These are phyloP conservation scores for Solanum sitiens DNA, from an alignment of 257 asterid species.

Conservation along the genomic window DNA sequence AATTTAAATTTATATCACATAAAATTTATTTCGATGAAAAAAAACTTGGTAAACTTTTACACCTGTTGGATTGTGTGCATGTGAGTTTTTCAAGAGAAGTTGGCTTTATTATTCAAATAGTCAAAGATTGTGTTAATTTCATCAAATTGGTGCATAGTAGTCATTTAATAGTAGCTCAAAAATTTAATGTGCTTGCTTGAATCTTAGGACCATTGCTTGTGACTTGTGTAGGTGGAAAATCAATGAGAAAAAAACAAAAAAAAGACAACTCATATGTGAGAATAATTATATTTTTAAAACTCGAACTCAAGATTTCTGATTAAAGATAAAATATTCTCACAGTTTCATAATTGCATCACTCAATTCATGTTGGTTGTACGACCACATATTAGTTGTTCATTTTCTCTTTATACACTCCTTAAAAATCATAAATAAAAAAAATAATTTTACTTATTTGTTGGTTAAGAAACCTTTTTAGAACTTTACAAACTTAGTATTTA, in stretches of 20 bases:
- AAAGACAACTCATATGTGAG: not conserved
- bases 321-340: no score
- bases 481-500: no score
- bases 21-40: no score
- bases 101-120: not conserved
- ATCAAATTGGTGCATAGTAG: not conserved
- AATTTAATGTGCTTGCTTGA: not conserved
- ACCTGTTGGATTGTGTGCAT: not conserved
- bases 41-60: not conserved
- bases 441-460: no score
- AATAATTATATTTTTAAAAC: fast-evolving
- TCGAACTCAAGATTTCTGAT: no score
- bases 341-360: fast-evolving
- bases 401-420: no score
- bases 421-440: no score
- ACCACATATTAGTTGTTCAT: no score
- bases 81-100: not conserved
- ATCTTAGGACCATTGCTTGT: not conserved
- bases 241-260: not conserved
- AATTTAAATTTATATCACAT: not conserved
- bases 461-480: no score
- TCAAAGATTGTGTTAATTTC: not conserved
- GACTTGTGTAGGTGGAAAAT: not conserved
- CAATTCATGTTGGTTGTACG: no score
- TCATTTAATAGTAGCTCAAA: not conserved